Evolutionary conservation across 768 basidiomycete genomes (phyloP).

Genomic region (Russula ochroleuca): DNA sequence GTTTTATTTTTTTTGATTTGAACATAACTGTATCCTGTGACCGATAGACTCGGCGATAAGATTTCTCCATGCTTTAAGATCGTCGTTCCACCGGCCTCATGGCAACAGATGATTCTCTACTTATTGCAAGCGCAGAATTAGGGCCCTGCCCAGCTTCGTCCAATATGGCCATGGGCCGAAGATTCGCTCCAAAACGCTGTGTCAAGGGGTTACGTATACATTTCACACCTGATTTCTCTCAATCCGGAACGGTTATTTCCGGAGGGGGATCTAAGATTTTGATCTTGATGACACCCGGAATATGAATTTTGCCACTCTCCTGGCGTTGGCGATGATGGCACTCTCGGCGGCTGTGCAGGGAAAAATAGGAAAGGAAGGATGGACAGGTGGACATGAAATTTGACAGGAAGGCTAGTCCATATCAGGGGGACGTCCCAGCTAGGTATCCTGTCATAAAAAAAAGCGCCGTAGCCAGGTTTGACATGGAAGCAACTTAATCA

Average conservation of each 20-base stretch:
- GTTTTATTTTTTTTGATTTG: constrained; percentile 9
- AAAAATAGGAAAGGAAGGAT: constrained; percentile 10
- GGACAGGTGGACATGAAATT: constrained; percentile 21
- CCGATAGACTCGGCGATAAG: constrained; percentile 11
- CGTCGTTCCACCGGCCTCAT: constrained; percentile 9
- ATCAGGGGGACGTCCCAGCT: constrained; percentile 14
- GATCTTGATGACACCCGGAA: constrained; percentile 22
- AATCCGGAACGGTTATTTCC: constrained; percentile 22
- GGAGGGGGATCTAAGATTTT: constrained; percentile 17
- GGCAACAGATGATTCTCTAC: background rate
- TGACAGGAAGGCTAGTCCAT: constrained; percentile 20
- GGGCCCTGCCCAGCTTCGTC: background rate
- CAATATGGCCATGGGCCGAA: constrained; percentile 16
- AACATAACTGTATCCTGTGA: constrained; percentile 8
- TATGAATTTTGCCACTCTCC: constrained; percentile 21
- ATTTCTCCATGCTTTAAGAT: constrained; percentile 6
- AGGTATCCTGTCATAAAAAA: constrained; percentile 11
- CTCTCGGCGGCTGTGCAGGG: constrained; percentile 23
- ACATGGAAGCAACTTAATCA: constrained; percentile 27
- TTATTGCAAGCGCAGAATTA: background rate
- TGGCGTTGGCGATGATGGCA: constrained; percentile 20
- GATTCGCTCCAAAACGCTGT: constrained; percentile 19
- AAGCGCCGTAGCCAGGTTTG: constrained; percentile 23
- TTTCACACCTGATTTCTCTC: constrained; percentile 16
- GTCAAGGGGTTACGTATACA: constrained; percentile 24